Evolutionary conservation across 495 filamentous ascomycete genomes (phyloP).

Genomic region (Podospora pseudoanserina): DNA sequence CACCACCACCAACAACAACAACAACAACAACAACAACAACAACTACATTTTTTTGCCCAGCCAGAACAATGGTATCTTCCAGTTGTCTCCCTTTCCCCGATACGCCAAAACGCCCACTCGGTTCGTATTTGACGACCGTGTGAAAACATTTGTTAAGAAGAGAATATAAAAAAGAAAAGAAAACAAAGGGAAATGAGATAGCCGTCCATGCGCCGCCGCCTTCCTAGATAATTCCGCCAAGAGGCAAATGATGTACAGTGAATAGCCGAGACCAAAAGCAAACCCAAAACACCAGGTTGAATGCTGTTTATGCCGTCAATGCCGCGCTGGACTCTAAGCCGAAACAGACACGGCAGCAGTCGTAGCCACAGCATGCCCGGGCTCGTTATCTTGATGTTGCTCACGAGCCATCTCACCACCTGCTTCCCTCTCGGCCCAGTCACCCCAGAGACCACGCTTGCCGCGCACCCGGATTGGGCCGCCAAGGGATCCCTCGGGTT

Average conservation of each 20-base stretch:
- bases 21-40: too few species aligned
- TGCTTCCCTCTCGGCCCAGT: slow-evolving; percentile 86
- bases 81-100: slow-evolving; percentile 16
- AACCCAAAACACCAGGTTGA: slow-evolving; percentile 10
- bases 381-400: slow-evolving; percentile 29
- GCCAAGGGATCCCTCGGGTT: slow-evolving; percentile 68
- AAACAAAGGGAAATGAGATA: slow-evolving; percentile 6
- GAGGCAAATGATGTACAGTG: slow-evolving; percentile 22
- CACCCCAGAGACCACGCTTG: slow-evolving; percentile 90
- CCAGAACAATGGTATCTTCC: slow-evolving; percentile 31
- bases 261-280: slow-evolving; percentile 5
- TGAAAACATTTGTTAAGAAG: slow-evolving; percentile 11
- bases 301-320: neutral
- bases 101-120: slow-evolving; percentile 31
- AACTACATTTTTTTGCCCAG: neutral
- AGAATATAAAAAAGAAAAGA: slow-evolving; percentile 5
- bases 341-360: slow-evolving; percentile 27
- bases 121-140: slow-evolving; percentile 24
- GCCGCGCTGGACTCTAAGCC: slow-evolving; percentile 17
- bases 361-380: slow-evolving; percentile 32
- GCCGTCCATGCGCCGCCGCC: neutral
- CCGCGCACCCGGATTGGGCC: slow-evolving; percentile 73
- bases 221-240: slow-evolving; percentile 3
- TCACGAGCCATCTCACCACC: slow-evolving; percentile 51
- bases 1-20: neutral